These are phyloP conservation scores for Mariannaea elegans DNA, from an alignment of 2,329 filamentous ascomycete genomes.

Conservation along the genomic window DNA sequence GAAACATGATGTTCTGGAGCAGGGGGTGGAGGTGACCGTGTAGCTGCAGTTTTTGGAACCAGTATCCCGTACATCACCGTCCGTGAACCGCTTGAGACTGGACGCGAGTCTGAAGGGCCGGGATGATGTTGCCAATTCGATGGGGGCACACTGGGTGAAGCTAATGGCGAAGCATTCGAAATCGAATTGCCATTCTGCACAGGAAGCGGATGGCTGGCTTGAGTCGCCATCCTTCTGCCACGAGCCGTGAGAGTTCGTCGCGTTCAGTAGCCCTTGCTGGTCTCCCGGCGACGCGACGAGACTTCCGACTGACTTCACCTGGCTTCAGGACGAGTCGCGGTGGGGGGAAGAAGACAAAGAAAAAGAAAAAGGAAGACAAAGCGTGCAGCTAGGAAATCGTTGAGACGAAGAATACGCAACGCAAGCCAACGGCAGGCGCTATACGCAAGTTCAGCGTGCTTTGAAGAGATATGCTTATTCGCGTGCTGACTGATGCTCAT, in stretches of 20 bases:
- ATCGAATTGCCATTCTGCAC: conserved; percentile 18
- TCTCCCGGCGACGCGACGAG: conserved; percentile 16
- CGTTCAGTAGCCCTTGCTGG: background rate
- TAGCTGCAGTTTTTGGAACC: background rate
- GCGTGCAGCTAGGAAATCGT: no score
- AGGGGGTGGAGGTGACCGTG: conserved; percentile 12
- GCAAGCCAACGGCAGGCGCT: no score
- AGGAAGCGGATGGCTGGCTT: conserved; percentile 9
- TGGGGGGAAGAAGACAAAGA: no score
- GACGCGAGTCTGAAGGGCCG: conserved; percentile 12
- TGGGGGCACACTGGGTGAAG: conserved; percentile 19
- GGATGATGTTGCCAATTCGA: conserved; percentile 16
- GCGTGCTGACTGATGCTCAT: no score
- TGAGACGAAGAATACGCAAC: no score
- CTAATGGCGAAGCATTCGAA: background rate
- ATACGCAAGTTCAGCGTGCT: no score
- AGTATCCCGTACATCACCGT: conserved; percentile 5
- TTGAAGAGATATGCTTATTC: no score
- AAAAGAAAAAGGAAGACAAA: no score
- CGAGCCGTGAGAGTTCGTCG: conserved; percentile 12
- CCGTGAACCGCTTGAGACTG: conserved; percentile 20
- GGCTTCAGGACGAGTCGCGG: no score
- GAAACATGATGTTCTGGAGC: conserved; percentile 15
- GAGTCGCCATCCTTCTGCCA: conserved; percentile 24
- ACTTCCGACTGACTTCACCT: conserved; percentile 4